Percentiles rank a stretch among this genome's conserved stretches.
phyloP scores from a whole-genome alignment of 2,329 filamentous ascomycete genomes.

The Calonectria naviculata region DNA sequence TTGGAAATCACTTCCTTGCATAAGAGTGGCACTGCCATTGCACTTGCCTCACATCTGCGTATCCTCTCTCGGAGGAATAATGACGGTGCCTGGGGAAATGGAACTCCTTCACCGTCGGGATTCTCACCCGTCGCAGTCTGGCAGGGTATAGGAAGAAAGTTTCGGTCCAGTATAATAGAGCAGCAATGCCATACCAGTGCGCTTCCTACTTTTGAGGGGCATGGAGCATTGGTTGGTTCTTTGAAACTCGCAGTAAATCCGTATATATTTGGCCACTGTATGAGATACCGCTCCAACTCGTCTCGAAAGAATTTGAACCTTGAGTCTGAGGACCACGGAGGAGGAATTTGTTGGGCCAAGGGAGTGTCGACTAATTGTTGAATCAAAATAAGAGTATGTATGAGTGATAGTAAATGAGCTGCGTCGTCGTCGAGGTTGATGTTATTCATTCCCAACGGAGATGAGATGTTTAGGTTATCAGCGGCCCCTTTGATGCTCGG shows the following conservation, averaged over 20 bases:
- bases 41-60: neutral
- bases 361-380: neutral
- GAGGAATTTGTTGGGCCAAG: neutral
- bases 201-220: neutral
- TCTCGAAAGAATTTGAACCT: neutral
- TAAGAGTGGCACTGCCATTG: neutral
- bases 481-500: neutral
- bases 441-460: neutral
- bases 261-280: neutral
- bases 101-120: neutral
- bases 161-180: neutral
- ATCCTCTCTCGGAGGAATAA: neutral
- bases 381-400: neutral
- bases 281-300: neutral
- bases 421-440: neutral
- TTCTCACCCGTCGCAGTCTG: neutral
- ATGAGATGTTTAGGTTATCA: neutral
- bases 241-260: neutral
- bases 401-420: neutral
- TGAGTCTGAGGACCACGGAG: neutral
- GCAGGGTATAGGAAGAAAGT: neutral
- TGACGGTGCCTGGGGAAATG: neutral
- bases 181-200: neutral
- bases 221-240: neutral
- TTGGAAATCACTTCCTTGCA: neutral